These are phyloP conservation scores for Vigna hirtella DNA, from an alignment of 306 rosid species.

Conservation along the genomic window DNA sequence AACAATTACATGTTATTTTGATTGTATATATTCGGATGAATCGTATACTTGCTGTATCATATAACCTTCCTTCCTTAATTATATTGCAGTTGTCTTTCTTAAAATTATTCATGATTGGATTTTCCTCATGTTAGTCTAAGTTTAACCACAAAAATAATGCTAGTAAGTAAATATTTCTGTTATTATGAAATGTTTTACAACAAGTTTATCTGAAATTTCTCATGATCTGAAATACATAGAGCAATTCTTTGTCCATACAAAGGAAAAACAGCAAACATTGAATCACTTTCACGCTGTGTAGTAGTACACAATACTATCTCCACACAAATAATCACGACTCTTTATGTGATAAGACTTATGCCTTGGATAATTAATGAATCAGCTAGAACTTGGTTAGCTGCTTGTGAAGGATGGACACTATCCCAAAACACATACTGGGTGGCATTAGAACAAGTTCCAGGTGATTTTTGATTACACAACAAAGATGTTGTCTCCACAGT, in stretches of 20 bases:
- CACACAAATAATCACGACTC: conserved; percentile 32
- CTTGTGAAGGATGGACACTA: conserved; percentile 91
- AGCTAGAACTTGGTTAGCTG: conserved; percentile 90
- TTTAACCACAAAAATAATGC: conserved; percentile 3
- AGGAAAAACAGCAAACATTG: conserved; percentile 39
- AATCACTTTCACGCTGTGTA: conserved; percentile 41
- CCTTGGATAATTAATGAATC: conserved; percentile 75
- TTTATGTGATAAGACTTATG: conserved; percentile 66
- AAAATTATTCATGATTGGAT: conserved; percentile 19
- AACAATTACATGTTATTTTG: conserved; percentile 16
- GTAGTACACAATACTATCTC: neutral
- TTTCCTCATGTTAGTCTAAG: conserved; percentile 31
- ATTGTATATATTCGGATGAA: neutral
- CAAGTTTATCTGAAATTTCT: conserved; percentile 34
- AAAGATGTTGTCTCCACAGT: conserved; percentile 69
- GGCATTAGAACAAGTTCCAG: conserved; percentile 90
- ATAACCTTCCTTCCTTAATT: neutral
- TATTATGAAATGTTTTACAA: conserved; percentile 34
- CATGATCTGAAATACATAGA: conserved; percentile 29
- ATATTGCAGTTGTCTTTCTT: conserved; percentile 5
- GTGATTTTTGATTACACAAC: conserved; percentile 77
- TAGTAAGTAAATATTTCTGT: conserved; percentile 24
- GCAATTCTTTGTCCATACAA: conserved; percentile 31
- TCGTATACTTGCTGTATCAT: too few relatives aligned
- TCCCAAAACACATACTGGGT: conserved; percentile 95